phyloP scores from a whole-genome alignment of 768 basidiomycete species.

The Leccinum fibrillosum region DNA sequence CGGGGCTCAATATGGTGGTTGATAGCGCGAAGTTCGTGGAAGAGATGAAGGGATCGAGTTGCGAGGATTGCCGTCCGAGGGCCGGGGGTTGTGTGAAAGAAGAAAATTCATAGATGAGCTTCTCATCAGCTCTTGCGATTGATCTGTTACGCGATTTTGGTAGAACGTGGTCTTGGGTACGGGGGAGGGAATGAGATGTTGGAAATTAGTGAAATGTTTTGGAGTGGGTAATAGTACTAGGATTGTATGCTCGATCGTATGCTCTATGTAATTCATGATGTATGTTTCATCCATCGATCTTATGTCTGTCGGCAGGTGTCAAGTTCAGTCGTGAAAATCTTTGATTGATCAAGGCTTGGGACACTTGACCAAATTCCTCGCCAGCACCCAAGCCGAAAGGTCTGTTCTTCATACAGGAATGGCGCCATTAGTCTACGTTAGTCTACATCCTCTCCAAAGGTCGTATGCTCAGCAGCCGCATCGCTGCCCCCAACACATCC shows the following conservation, averaged over 20 bases:
- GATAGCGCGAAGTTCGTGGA: background rate
- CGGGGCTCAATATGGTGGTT: background rate
- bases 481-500: slow-evolving; percentile 84
- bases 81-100: background rate
- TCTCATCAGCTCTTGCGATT: background rate
- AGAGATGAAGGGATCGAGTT: background rate
- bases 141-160: background rate
- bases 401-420: too few species aligned
- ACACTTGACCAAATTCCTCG: too few species aligned
- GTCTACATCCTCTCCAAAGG: slow-evolving; percentile 90
- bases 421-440: background rate
- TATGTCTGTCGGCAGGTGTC: background rate
- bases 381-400: too few species aligned
- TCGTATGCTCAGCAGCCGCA: slow-evolving; percentile 83
- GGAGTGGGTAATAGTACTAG: background rate
- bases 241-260: background rate
- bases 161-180: background rate
- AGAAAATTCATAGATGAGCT: background rate
- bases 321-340: background rate
- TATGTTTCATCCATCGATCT: background rate
- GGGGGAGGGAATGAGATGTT: background rate
- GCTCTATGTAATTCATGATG: background rate
- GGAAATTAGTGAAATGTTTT: background rate
- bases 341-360: background rate
- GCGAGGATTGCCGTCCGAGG: background rate